Evolutionary conservation across 768 basidiomycete species (phyloP).

Genomic region (Mycena rosella): DNA sequence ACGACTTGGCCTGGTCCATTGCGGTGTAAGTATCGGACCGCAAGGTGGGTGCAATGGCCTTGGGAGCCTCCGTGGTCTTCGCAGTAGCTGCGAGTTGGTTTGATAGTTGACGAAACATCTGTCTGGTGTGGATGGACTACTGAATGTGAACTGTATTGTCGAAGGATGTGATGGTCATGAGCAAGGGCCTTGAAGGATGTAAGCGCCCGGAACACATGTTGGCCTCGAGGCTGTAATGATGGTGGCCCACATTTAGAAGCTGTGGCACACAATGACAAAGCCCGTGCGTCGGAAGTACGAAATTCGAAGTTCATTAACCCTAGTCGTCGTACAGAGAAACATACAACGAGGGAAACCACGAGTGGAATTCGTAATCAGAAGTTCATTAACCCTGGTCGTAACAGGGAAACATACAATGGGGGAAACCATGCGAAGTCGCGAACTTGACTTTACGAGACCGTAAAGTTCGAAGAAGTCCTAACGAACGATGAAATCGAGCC

Average conservation of each 20-base stretch:
- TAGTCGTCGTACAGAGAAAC: slow-evolving; percentile 16
- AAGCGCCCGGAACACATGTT: slow-evolving; percentile 22
- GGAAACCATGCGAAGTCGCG: slow-evolving; percentile 14
- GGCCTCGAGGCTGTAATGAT: slow-evolving; percentile 25
- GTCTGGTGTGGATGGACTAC: slow-evolving; percentile 32
- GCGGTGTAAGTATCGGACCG: slow-evolving; percentile 65
- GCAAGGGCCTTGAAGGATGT: slow-evolving; percentile 21
- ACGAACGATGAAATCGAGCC: slow-evolving; percentile 58
- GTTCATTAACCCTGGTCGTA: slow-evolving; percentile 17
- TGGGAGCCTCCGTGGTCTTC: slow-evolving; percentile 52
- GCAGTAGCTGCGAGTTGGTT: slow-evolving; percentile 54
- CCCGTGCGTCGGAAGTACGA: not conserved
- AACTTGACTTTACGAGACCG: slow-evolving; percentile 40
- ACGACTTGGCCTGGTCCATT: slow-evolving; percentile 60
- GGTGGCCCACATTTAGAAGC: slow-evolving; percentile 3
- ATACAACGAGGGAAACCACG: no score
- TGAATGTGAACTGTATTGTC: slow-evolving; percentile 22
- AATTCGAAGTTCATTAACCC: slow-evolving; percentile 19
- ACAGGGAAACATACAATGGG: slow-evolving; percentile 16
- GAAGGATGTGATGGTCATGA: slow-evolving; percentile 27
- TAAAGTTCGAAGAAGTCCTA: slow-evolving; percentile 60
- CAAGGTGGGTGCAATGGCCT: slow-evolving; percentile 61
- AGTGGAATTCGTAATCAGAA: slow-evolving; percentile 5
- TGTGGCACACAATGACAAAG: slow-evolving; percentile 21
- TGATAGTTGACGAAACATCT: slow-evolving; percentile 63